Evolutionary conservation across 2,329 filamentous ascomycete genomes (phyloP), one percentile per base, ranked within the genome.

Genomic region (Neofusicoccum cordaticola): DNA sequence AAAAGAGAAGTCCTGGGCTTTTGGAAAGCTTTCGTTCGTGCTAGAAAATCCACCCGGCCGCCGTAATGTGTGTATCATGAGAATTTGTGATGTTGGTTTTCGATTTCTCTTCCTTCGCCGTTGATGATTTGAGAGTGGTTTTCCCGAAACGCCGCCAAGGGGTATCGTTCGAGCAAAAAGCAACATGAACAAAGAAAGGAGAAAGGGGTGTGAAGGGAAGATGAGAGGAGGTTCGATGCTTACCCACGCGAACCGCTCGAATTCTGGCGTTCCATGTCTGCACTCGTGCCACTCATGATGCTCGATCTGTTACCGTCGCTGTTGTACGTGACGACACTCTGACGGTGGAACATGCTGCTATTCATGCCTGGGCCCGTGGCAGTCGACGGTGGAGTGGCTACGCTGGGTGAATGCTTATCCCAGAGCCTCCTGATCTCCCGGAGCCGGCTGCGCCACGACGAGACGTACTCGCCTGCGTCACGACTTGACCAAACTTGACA

Each of bases 401-500:
- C 57, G 39, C 56, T 51, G 35, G 50, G 42, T 71, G 12, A 71
- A 72, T 89, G 84, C 66, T 85, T 86, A 65, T 96, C 91, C 34
- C 93, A 87, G 57, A 99, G 84, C 50, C 88, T 86, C 74, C 90
- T 90, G 74, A 99, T 96, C 74, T 94, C 91, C 56, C 90, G 87
- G 12, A 98, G 84, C 56, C 95, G 88, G 70, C 90, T 91, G 65
- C 92, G 88, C 95, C 95, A 98, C 8, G 92, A 91, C 11, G 92
- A 95, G 35, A 95, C 84, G 72, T 96, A 89, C 75, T 96, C 93
- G 64, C 90, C 90, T 5, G 89, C 90, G 68, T 90, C 86, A 52
- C 88, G 85, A 71, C 87, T 88, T 52, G 87, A 86, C 92, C 94
- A 97, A n/a, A 97, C 93, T 50, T 90, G 85, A 1, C 91, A 92